A percentile compares a stretch with the other conserved stretches of the same genome.
Conservation (phyloP, 176 grass and related monocot genomes). For the Hyparrhenia diplandra region DNA sequence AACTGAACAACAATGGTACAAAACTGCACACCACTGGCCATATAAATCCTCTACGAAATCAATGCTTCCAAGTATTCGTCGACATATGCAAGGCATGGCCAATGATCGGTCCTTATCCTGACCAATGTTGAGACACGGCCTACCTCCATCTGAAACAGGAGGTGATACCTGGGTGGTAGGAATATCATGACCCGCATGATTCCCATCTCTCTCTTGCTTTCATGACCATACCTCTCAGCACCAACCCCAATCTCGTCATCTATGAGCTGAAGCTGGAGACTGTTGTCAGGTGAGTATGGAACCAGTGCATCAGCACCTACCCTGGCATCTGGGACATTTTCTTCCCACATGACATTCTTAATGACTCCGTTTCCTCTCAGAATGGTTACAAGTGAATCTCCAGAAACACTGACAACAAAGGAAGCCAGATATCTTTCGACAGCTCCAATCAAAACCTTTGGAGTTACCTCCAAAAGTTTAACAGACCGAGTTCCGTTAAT, state of each 20-base stretch:
- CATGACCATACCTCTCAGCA: conserved; percentile 13
- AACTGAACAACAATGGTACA: conserved; percentile 31
- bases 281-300: conserved; percentile 50
- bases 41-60: conserved; percentile 40
- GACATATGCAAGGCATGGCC: conserved; percentile 95
- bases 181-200: conserved; percentile 70
- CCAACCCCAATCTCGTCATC: conserved; percentile 37
- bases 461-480: conserved; percentile 79
- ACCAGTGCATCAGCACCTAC: conserved; percentile 65
- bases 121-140: conserved; percentile 68
- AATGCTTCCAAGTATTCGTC: conserved; percentile 96
- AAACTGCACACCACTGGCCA: conserved; percentile 19
- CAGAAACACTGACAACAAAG: conserved; percentile 70
- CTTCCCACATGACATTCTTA: conserved; percentile 66
- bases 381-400: conserved; percentile 56
- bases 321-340: conserved; percentile 39
- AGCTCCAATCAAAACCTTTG: conserved; percentile 62
- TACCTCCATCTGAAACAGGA: conserved; percentile 95
- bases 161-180: conserved; percentile 87
- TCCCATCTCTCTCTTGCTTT: conserved; percentile 66
- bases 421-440: conserved; percentile 69
- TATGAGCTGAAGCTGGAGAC: conserved; percentile 46
- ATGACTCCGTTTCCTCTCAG: conserved; percentile 68
- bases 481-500: conserved; percentile 82
- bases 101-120: conserved; percentile 88